Conservation (phyloP, 1,139 yeast species). For the Debaryomyces singareniensis region DNA sequence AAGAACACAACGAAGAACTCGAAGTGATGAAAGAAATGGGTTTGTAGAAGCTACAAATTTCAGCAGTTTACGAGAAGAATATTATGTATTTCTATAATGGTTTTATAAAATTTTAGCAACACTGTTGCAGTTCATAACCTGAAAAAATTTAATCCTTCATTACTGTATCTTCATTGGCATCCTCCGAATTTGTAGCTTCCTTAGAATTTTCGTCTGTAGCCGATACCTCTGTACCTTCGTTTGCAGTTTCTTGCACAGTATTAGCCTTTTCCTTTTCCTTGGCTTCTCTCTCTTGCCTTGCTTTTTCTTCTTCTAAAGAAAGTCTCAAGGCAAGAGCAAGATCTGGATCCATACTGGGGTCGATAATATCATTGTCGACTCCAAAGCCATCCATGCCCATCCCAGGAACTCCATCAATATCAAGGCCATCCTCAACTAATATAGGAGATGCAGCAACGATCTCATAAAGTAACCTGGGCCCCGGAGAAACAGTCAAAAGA, state of each 20-base stretch:
- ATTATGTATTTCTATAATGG: too few relatives aligned
- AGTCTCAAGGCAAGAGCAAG: slow-evolving; percentile 88
- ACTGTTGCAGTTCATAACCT: too few relatives aligned
- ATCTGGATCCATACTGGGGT: slow-evolving; percentile 95
- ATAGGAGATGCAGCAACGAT: slow-evolving; percentile 66
- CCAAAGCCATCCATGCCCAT: slow-evolving; percentile 40
- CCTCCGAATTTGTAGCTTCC: slow-evolving; percentile 21
- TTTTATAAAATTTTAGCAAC: too few relatives aligned
- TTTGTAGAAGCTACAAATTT: slow-evolving; percentile 8
- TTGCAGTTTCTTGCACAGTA: slow-evolving; percentile 5
- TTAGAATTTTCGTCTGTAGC: slow-evolving; percentile 28
- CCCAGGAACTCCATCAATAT: slow-evolving; percentile 39
- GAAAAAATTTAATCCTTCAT: slow-evolving; percentile 4
- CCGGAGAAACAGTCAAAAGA: slow-evolving; percentile 83
- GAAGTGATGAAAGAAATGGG: slow-evolving; percentile 37
- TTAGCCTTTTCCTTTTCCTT: slow-evolving; percentile 31
- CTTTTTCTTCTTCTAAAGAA: slow-evolving; percentile 76
- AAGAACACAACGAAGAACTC: slow-evolving; percentile 24
- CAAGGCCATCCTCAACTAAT: slow-evolving; percentile 50
- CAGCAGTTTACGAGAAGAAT: slow-evolving; percentile 36
- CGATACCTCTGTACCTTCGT: slow-evolving; percentile 5
- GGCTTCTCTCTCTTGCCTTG: slow-evolving; percentile 64
- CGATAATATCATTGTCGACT: slow-evolving; percentile 56
- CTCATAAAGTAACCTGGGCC: slow-evolving; percentile 75
- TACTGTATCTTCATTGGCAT: slow-evolving; percentile 14